Evolutionary conservation across 139 green algal species (phyloP), one percentile per base, ranked within the genome.

Genomic region (Picochlorum sp.): DNA sequence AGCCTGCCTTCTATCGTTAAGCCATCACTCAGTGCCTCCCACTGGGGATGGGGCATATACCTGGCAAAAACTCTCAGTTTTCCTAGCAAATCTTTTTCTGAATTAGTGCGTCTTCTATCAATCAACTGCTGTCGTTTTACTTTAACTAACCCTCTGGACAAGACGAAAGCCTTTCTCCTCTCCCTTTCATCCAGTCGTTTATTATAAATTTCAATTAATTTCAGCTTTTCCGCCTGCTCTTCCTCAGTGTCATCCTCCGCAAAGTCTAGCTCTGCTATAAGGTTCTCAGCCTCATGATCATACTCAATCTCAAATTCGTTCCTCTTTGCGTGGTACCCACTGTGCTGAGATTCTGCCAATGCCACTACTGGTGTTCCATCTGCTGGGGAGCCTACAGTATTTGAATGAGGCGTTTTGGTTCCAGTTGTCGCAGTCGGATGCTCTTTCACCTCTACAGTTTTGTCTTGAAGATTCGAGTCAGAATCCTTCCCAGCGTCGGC

Each of bases 241-340:
- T 61, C 51, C 41, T 18, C 14, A 28, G 37, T n/a, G 3, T 66
- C 61, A 23, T 66, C 61, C 2, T 66, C 61, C 3, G 1, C 15
- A 68, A 86, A 86, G 38, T 90, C 84, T 63, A 90, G 67, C 62
- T 90, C 84, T 4, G 68, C 38, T 4, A 90, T 58, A 5, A 87
- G 58, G 45, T 79, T 56, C 75, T 96, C 90, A 15, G 90, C 90
- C n/a, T 94, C 90, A 21, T 86, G 77, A 74, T 97, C 90, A 54
- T 88, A 96, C 73, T 96, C 89, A 0, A 83, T 85, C 52, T 98
- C 92, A 80, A 98, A 98, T 74, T 98, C 92, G 45, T 84, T 66
- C 18, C 91, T 84, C 75, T 92, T 93, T 2, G 79, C 73, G 64
- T 97, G 79, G 79, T 86, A 97, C 8, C 91, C 90, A 8, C 83